phyloP scores from a whole-genome alignment of 768 basidiomycete genomes.

The Podaxis mareebaensis region DNA sequence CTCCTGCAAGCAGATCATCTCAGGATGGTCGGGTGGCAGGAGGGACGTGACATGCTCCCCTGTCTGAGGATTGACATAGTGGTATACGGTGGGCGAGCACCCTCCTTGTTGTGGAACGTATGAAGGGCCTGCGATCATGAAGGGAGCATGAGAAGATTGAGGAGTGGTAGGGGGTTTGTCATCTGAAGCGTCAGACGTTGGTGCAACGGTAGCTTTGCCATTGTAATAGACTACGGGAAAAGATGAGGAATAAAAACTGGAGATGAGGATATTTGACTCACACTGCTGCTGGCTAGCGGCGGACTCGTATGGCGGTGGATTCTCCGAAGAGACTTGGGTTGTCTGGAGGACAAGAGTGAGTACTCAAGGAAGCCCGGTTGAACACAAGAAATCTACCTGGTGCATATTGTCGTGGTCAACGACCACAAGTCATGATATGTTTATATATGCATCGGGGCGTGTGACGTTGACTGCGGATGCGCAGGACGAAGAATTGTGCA shows the following conservation, averaged over 20 bases:
- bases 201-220: neutral
- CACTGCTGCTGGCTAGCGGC: constrained; percentile 5
- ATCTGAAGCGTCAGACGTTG: neutral
- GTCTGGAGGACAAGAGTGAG: neutral
- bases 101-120: constrained; percentile 32
- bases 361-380: too few species aligned
- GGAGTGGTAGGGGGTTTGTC: neutral
- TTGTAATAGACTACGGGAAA: neutral
- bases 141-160: neutral
- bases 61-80: constrained; percentile 66
- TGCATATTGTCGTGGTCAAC: constrained; percentile 7
- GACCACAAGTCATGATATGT: neutral
- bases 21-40: constrained; percentile 75
- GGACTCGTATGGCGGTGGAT: constrained; percentile 21
- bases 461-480: constrained; percentile 7
- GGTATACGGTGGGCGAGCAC: constrained; percentile 56
- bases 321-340: constrained; percentile 14
- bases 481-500: neutral
- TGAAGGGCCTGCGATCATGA: constrained; percentile 23
- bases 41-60: constrained; percentile 59
- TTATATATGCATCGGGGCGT: neutral
- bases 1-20: constrained; percentile 83
- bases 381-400: neutral
- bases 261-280: neutral
- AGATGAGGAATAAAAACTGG: neutral